Evolutionary conservation across 2,329 filamentous ascomycete species (phyloP).

Genomic region (Macroventuria anomochaeta): DNA sequence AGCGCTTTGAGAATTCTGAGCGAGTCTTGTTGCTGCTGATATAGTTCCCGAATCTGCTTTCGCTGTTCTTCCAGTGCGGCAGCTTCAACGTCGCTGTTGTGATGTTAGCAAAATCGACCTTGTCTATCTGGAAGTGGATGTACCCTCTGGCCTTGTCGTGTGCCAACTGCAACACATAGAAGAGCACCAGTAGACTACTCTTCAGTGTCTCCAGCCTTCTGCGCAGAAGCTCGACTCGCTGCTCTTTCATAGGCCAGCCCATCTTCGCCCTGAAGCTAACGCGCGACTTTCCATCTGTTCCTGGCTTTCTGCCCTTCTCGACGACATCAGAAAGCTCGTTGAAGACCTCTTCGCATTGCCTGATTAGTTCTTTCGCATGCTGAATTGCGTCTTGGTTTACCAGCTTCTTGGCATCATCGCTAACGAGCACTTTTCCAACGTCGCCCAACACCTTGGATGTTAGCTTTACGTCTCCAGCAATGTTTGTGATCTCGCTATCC

Average conservation of each 20-base stretch:
- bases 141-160: slow-evolving; percentile 31
- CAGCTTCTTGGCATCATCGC: slow-evolving; percentile 19
- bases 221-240: slow-evolving; percentile 32
- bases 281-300: slow-evolving; percentile 24
- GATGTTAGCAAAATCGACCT: neutral
- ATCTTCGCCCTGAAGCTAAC: slow-evolving; percentile 28
- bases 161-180: slow-evolving; percentile 38
- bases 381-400: slow-evolving; percentile 32
- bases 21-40: slow-evolving; percentile 37
- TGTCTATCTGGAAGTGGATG: neutral
- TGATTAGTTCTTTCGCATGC: slow-evolving; percentile 32
- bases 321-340: slow-evolving; percentile 31
- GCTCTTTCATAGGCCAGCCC: slow-evolving; percentile 35
- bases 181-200: slow-evolving; percentile 33
- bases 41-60: slow-evolving; percentile 35
- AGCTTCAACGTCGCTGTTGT: neutral
- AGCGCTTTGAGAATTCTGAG: slow-evolving; percentile 28
- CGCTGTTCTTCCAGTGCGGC: slow-evolving; percentile 27
- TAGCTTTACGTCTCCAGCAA: neutral
- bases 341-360: slow-evolving; percentile 36
- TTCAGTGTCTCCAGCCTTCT: slow-evolving; percentile 37
- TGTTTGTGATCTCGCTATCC: neutral
- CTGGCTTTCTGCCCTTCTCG: slow-evolving; percentile 25
- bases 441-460: neutral
- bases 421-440: slow-evolving; percentile 11